Evolutionary conservation across 225 moss, liverwort and hornwort genomes (phyloP).

Genomic region (Antitrichia curtipendula): DNA sequence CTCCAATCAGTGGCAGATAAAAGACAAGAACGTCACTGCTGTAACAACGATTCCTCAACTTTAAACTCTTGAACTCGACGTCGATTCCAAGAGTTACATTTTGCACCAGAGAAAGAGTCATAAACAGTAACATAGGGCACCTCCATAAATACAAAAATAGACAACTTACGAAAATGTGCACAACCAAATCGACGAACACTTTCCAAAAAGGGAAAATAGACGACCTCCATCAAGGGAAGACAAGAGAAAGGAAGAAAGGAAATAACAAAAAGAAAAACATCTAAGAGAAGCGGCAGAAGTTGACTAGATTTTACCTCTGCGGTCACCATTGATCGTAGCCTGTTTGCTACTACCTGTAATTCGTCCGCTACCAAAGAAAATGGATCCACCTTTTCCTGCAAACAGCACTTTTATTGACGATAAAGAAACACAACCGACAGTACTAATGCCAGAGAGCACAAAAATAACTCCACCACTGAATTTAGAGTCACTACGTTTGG

Average conservation of each 20-base stretch:
- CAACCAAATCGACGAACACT: not conserved
- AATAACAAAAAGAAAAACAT: not conserved
- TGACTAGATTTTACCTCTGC: conserved; percentile 51
- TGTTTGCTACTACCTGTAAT: conserved; percentile 59
- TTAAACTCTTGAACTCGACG: not conserved
- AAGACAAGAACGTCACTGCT: not conserved
- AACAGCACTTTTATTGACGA: not conserved
- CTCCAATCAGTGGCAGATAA: not conserved
- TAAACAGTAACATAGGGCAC: not conserved
- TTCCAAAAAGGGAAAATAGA: not conserved
- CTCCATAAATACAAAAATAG: not conserved
- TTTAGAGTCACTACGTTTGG: not conserved
- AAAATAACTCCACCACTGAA: not conserved
- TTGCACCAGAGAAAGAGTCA: not conserved
- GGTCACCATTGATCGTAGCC: conserved; percentile 76
- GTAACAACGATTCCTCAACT: not conserved
- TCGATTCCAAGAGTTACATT: not conserved
- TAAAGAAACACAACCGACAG: not conserved
- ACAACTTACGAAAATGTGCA: not conserved
- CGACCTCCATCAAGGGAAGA: not conserved
- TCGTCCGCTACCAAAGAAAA: conserved; percentile 92
- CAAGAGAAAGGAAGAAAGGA: not conserved
- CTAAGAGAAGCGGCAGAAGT: not conserved
- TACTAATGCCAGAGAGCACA: not conserved
- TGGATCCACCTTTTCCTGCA: conserved; percentile 84